Base-by-base conservation (phyloP, 306 rosid species). In the Malus fusca region DNA sequence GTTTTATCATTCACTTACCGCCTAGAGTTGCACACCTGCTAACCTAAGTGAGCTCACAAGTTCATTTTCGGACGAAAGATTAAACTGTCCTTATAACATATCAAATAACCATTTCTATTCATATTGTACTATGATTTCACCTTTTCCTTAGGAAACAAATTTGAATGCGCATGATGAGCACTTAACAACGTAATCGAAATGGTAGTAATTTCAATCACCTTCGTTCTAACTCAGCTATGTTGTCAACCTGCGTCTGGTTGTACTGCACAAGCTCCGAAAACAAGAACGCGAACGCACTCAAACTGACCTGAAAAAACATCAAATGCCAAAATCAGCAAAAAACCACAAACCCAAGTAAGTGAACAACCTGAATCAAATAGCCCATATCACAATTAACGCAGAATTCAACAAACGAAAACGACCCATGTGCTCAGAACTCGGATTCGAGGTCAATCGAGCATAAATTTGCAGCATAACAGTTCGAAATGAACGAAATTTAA, bases 221-320 rank as follows among this genome's bases (percentile, higher is more conserved):
- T 82, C 99, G 85, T 83, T 95, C 99, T 69, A 95, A 84, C 81
- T 95, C 99, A 28, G 97, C 91, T 66, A 95, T 95, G 75, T 95
- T 95, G 80, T 95, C 97, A 65, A 95, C 97, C 85, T 92, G 99
- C 0, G 97, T 92, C 88, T 95, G 99, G 69, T 95, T 95, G 87
- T 92, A 95, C 86, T 95, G 99, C 82, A 95, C 97, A 79, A 95
- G 97, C 91, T 95, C 99, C 0, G 99, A 95, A 84, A 95, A 95
- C 88, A 95, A 85, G 87, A 95, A 95, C 35, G 97, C 97, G 83
- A 92, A 95, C 19, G 97, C 99, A 81, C 99, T 95, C 92, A 95
- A 89, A 80, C 99, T 95, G 75, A 95, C 99, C 99, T 95, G 90
- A 79, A 77, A 21, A 37, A 48, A 48, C 71, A 66, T 48, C 43